Evolutionary conservation across 2,329 filamentous ascomycete genomes (phyloP).

Genomic region (Scytalidium sp.): DNA sequence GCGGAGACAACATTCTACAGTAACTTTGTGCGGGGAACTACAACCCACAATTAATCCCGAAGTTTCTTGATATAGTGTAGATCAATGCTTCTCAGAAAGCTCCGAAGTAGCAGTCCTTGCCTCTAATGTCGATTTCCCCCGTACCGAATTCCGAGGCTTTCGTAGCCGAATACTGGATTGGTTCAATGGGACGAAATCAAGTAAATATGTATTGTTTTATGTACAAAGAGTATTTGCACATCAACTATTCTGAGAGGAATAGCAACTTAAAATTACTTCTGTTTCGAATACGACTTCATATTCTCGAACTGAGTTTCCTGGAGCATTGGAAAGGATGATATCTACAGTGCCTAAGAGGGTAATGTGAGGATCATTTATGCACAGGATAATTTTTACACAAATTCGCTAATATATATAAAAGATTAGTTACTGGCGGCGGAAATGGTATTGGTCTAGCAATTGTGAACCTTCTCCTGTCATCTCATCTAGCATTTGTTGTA

Average conservation of each 20-base stretch:
- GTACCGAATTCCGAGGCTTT: no score
- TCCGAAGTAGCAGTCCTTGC: background rate
- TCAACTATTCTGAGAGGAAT: no score
- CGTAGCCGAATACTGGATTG: no score
- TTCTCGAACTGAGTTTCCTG: no score
- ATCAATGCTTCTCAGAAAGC: background rate
- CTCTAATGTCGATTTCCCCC: background rate
- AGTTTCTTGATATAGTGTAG: background rate
- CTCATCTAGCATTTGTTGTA: background rate
- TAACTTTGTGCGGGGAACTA: no score
- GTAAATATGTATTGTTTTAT: background rate
- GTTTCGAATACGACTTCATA: no score
- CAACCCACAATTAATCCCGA: background rate
- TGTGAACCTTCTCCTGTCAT: background rate
- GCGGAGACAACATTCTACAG: no score
- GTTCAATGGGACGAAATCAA: slow-evolving; percentile 32
- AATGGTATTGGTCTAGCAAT: background rate
- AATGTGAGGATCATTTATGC: no score
- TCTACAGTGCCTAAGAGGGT: background rate
- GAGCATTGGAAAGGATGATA: background rate
- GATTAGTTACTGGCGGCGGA: background rate
- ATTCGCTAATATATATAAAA: background rate
- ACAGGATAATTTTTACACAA: no score
- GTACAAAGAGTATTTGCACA: background rate
- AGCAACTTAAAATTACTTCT: no score